phyloP scores from a whole-genome alignment of 2,329 filamentous ascomycete species.

The Pseudogymnoascus sp. region DNA sequence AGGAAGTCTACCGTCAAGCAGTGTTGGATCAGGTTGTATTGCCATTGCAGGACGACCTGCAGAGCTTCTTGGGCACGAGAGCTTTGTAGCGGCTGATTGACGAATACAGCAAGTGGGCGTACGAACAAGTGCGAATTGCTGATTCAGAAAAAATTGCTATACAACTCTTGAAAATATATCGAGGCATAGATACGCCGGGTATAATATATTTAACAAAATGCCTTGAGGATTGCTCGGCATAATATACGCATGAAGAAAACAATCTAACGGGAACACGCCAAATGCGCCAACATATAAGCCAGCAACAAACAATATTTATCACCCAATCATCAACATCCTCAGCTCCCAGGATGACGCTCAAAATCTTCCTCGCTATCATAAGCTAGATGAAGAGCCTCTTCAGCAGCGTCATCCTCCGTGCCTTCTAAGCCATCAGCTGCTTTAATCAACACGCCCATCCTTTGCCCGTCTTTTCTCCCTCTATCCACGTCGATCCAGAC shows the following conservation, averaged over 20 bases:
- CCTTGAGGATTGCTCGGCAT: not conserved
- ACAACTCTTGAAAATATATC: not conserved
- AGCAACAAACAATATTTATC: not conserved
- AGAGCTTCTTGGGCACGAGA: not conserved
- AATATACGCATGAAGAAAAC: not conserved
- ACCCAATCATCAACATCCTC: not conserved
- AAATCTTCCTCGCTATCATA: conserved; percentile 4
- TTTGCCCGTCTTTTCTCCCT: conserved; percentile 60
- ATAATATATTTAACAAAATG: not conserved
- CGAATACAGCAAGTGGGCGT: not conserved
- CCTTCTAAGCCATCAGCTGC: conserved; percentile 33
- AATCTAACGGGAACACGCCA: not conserved
- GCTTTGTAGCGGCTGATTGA: not conserved
- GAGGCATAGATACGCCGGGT: not conserved
- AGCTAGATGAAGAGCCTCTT: not conserved
- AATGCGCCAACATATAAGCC: not conserved
- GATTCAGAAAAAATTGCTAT: not conserved
- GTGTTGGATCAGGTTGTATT: not conserved
- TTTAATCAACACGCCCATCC: conserved; percentile 52
- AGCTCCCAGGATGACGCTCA: not conserved
- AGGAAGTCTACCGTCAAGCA: not conserved
- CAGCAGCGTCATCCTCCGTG: not conserved
- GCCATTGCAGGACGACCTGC: not conserved
- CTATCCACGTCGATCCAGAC: conserved; percentile 77
- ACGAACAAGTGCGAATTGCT: not conserved